phyloP scores from a whole-genome alignment of 2,329 filamentous ascomycete genomes.

The Periglandula ipomoeae region DNA sequence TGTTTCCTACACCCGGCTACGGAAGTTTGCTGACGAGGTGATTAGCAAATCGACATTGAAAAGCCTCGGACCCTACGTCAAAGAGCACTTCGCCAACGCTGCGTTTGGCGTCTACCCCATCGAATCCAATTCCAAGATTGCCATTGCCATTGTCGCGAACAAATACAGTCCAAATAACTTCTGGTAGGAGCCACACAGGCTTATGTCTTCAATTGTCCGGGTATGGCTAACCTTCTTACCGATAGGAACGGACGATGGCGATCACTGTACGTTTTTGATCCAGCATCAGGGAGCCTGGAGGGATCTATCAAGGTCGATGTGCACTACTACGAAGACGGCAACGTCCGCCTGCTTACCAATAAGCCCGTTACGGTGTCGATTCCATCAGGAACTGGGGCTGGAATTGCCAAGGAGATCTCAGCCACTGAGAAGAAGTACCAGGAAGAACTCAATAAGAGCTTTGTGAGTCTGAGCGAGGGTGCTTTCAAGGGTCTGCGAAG shows the following conservation, averaged over 20 bases:
- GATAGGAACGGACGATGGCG: slow-evolving; percentile 91
- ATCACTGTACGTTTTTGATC: slow-evolving; percentile 71
- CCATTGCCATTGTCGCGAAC: slow-evolving; percentile 80
- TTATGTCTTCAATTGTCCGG: not conserved
- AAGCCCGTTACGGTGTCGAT: slow-evolving; percentile 60
- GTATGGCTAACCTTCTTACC: not conserved
- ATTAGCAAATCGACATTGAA: slow-evolving; percentile 75
- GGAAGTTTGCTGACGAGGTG: not conserved
- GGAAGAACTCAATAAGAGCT: slow-evolving; percentile 88
- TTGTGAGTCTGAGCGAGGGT: slow-evolving; percentile 80
- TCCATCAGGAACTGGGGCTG: slow-evolving; percentile 53
- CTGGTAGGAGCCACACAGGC: slow-evolving; percentile 51
- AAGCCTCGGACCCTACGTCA: slow-evolving; percentile 62
- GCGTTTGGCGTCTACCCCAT: slow-evolving; percentile 77
- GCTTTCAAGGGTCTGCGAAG: slow-evolving; percentile 89
- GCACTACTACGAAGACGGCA: slow-evolving; percentile 99
- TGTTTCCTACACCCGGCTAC: not conserved
- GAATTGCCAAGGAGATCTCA: slow-evolving; percentile 70
- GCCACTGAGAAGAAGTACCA: slow-evolving; percentile 84
- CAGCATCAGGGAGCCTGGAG: slow-evolving; percentile 57
- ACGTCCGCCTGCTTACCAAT: slow-evolving; percentile 85
- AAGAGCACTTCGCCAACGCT: slow-evolving; percentile 81
- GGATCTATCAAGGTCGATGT: slow-evolving; percentile 89
- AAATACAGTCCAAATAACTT: slow-evolving; percentile 98
- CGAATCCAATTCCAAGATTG: slow-evolving; percentile 65